Evolutionary conservation across 2,329 filamentous ascomycete species (phyloP).

Genomic region (Tetracladium maxilliforme): DNA sequence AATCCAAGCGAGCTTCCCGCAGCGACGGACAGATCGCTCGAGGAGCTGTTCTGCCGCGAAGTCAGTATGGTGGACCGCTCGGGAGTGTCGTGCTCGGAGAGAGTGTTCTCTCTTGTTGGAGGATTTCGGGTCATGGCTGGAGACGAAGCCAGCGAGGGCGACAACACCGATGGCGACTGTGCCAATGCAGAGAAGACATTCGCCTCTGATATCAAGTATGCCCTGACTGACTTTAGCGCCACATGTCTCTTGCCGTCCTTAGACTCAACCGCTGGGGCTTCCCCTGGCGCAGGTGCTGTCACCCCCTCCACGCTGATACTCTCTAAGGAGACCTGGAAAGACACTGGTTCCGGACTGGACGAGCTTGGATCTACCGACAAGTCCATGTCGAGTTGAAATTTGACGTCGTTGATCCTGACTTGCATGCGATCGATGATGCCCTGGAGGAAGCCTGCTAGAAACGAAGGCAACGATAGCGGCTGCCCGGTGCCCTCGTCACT

Average conservation of each 20-base stretch:
- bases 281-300: constrained; percentile 20
- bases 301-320: constrained; percentile 54
- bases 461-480: constrained; percentile 50
- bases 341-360: constrained; percentile 36
- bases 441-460: constrained; percentile 58
- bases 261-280: constrained; percentile 3
- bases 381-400: constrained; percentile 49
- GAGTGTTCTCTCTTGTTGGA: too few species aligned
- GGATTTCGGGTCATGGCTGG: constrained; percentile 30
- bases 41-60: too few species aligned
- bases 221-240: constrained; percentile 46
- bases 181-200: constrained; percentile 47
- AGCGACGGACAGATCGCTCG: too few species aligned
- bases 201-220: constrained; percentile 51
- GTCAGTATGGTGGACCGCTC: too few species aligned
- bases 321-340: constrained; percentile 50
- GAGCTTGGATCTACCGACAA: constrained; percentile 24
- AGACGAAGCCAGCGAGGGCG: constrained; percentile 40
- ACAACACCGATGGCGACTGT: constrained; percentile 41
- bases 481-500: constrained; percentile 53
- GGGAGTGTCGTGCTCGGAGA: too few species aligned
- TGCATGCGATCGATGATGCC: constrained; percentile 60
- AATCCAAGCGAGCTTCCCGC: too few species aligned
- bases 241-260: constrained; percentile 53
- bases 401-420: constrained; percentile 48